phyloP scores from a whole-genome alignment of 495 filamentous ascomycete species.

The Neurospora sp. region DNA sequence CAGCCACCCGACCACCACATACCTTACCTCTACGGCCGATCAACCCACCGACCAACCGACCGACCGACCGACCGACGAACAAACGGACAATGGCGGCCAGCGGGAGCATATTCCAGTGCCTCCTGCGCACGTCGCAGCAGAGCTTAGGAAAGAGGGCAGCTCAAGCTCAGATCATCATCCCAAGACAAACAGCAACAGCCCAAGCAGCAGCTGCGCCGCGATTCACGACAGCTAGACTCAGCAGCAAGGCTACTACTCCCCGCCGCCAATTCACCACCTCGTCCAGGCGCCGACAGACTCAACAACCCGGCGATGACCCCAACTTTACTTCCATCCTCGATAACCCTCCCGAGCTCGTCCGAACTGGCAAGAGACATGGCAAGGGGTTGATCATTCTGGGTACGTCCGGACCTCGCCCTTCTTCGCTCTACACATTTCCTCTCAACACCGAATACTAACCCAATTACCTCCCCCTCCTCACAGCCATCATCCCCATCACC shows the following conservation, averaged over 20 bases:
- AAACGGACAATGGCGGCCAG: not conserved
- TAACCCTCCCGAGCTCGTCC: slow-evolving; percentile 67
- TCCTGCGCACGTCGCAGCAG: not conserved
- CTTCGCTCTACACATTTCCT: not conserved
- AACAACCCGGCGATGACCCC: slow-evolving; percentile 52
- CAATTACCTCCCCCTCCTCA: not conserved
- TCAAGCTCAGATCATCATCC: not conserved
- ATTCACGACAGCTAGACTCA: not conserved
- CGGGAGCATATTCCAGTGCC: not conserved
- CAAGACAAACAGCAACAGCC: not conserved
- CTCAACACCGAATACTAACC: not conserved
- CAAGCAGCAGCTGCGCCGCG: not conserved
- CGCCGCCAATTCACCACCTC: slow-evolving; percentile 25
- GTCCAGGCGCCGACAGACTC: slow-evolving; percentile 2
- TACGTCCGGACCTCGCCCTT: slow-evolving; percentile 18
- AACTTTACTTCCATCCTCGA: slow-evolving; percentile 76
- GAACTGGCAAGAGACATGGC: slow-evolving; percentile 61
- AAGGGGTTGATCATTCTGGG: slow-evolving; percentile 73
- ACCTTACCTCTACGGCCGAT: not conserved
- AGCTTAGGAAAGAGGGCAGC: not conserved
- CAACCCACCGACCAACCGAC: not conserved
- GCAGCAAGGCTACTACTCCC: not conserved
- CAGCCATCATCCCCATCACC: slow-evolving; percentile 82
- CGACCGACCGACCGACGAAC: not conserved
- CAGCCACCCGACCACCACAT: not conserved